Percentiles rank a stretch among this genome's conserved stretches.
Conservation (phyloP, 2,329 filamentous ascomycete genomes). For the Phyllosticta ampelicida region DNA sequence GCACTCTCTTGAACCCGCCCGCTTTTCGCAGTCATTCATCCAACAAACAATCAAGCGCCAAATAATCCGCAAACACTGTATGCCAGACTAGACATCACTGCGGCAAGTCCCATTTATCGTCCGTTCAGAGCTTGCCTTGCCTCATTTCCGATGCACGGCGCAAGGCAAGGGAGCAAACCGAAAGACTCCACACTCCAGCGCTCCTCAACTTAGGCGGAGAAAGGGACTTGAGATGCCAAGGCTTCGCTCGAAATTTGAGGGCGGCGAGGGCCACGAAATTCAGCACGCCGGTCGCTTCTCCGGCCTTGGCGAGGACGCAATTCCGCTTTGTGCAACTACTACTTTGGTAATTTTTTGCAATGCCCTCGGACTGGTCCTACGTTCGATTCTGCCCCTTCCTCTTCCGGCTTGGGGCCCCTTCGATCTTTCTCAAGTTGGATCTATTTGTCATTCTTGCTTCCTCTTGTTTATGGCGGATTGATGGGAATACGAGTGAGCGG, state of each 20-base stretch:
- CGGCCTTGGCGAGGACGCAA: too few species aligned
- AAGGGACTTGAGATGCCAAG: background rate
- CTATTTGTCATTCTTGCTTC: background rate
- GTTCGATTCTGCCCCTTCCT: too few species aligned
- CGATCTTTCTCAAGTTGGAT: too few species aligned
- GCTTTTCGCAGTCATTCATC: background rate
- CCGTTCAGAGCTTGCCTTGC: background rate
- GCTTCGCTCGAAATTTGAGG: background rate
- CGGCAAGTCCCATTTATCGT: background rate
- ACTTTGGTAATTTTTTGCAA: too few species aligned
- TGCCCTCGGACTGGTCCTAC: too few species aligned
- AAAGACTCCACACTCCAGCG: background rate
- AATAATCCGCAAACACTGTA: background rate
- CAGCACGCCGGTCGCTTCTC: too few species aligned
- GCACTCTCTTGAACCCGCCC: background rate
- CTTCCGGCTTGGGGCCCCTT: too few species aligned
- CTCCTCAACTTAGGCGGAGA: background rate
- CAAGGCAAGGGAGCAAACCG: background rate
- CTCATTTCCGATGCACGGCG: background rate
- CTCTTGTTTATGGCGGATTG: background rate
- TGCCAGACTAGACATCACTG: background rate
- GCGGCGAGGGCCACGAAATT: background rate
- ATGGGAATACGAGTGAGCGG: background rate
- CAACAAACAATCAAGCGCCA: background rate
- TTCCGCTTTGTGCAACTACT: too few species aligned